Base-by-base conservation (phyloP, 768 basidiomycete species). In the Tylopilus sp. region DNA sequence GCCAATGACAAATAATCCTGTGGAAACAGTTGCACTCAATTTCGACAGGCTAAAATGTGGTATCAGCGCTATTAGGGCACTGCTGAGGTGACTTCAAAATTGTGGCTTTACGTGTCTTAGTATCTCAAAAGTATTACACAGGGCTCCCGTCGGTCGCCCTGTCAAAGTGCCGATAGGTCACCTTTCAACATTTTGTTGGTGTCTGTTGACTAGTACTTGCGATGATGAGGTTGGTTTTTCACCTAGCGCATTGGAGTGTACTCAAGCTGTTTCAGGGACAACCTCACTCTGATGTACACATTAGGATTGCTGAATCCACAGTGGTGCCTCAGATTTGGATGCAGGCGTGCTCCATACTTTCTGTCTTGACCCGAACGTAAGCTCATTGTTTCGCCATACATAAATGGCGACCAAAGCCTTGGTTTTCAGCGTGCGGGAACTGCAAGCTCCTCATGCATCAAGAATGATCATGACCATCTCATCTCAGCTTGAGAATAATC, bases 161-260 rank as follows among this genome's bases (percentile, higher is more conserved):
- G 81, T 92, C 0, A 75, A 77, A 55, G 62, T 92, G 9, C 88
- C 91, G 1, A 59, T 88, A n/a, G 90, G 88, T 4, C 62, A 72
- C 35, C 58, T 91, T 17, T 73, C 78, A 12, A 74, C 76, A 40
- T 76, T 91, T 28, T 73, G 75, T 22, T 62, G 71, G 22, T 73
- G 77, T 9, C 70, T 91, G 17, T 59, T 83, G 61, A 69, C 62
- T 65, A 80, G 69, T 38, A 73, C 75, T 10, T 58, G 47, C 17
- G 78, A 83, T 10, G 80, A 79, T 18, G 69, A 72, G 61, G 79
- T 77, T 53, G 46, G 52, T 50, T 47, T 51, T 28, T 35, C 20
- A 23, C 28, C 50, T 50, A 48, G n/a, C 8, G 44, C 7, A 33
- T 54, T 17, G 35, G 52, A 35, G 18, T 38, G 23, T n/a, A n/a